Evolutionary conservation across 164 flowering plant species (phyloP).

Genomic region (Vitis amurensis): DNA sequence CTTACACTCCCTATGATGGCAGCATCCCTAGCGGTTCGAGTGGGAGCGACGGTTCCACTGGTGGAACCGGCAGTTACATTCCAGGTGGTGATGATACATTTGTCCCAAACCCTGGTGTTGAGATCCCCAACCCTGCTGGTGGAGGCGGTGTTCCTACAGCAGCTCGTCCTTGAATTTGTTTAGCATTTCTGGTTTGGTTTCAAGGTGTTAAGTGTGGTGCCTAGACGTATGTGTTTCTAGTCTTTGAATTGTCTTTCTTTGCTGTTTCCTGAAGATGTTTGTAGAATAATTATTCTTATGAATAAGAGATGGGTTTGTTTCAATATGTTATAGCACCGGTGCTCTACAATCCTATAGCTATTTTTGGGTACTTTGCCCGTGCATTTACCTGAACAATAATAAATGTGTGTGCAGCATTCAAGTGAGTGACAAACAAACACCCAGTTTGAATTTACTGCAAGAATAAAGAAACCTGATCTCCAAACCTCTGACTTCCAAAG

Average conservation of each 20-base stretch:
- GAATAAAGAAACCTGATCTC: too few relatives aligned
- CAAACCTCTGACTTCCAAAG: too few relatives aligned
- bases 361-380: not conserved
- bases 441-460: too few relatives aligned
- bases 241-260: not conserved
- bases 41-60: not conserved
- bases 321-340: not conserved
- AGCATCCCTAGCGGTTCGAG: constrained; percentile 3
- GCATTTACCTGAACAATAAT: too few relatives aligned
- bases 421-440: too few relatives aligned
- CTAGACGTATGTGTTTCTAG: not conserved
- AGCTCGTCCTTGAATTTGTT: constrained; percentile 12
- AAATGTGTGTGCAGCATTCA: too few relatives aligned
- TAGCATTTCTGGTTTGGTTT: not conserved
- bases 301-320: constrained; percentile 3
- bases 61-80: constrained; percentile 10
- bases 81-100: constrained; percentile 51
- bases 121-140: constrained; percentile 34
- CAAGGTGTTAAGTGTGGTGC: not conserved
- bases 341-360: not conserved
- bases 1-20: constrained; percentile 6
- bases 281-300: not conserved
- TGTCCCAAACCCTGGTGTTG: constrained; percentile 41
- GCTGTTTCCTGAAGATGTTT: too few relatives aligned
- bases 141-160: constrained; percentile 14